Base-by-base conservation (phyloP, 2,329 filamentous ascomycete genomes). In the Colletotrichum spinosum region DNA sequence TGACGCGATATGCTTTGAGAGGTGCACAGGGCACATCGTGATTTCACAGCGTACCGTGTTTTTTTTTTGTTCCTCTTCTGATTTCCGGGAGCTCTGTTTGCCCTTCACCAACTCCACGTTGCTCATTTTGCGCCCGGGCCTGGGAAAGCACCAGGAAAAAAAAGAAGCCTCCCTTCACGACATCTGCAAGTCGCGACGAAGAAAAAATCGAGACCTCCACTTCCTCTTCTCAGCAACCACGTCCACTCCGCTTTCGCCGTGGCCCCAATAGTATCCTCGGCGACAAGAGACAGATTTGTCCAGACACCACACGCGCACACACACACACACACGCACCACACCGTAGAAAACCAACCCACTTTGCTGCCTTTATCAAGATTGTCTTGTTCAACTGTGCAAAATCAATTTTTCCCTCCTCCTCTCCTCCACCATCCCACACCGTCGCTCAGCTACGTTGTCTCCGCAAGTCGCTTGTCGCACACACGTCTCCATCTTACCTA, bases 21-120 rank as follows among this genome's bases (percentile, higher is more conserved):
- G 25, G 25, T 25, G 67, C 67, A 68, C 65, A 67, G 67, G 67
- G 60, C 67, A 69, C 45, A 48, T 49, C 50, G 56, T 65, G 59
- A 64, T 67, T 64, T 58, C 17, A 35, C 35, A 53, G 52, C 51
- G 60, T 64, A 49, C 50, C 39, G 33, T 42, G 12, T 58, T 60
- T 48, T 46, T 46, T 39, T 13, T 45, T 55, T 52, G 42, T 60
- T 65, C 4, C 4, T 25, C 4, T 25, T 25, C 25, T 25, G 25
- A 25, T 25, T 25, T 25, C 25, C 25, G 25, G 25, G 25, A 25
- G 25, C 25, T 25, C 25, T 25, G 25, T 25, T 25, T 25, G 34
- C 51, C 44, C 37, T 61, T 56, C 50, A 44, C 46, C 50, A 49
- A 50, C 37, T 25, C 25, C 25, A 25, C 25, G 25, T 25, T 25